A percentile compares a stretch with the other conserved stretches of the same genome.
Conservation (phyloP, 1,284 basidiomycete species). For the Coniferiporia weirii region DNA sequence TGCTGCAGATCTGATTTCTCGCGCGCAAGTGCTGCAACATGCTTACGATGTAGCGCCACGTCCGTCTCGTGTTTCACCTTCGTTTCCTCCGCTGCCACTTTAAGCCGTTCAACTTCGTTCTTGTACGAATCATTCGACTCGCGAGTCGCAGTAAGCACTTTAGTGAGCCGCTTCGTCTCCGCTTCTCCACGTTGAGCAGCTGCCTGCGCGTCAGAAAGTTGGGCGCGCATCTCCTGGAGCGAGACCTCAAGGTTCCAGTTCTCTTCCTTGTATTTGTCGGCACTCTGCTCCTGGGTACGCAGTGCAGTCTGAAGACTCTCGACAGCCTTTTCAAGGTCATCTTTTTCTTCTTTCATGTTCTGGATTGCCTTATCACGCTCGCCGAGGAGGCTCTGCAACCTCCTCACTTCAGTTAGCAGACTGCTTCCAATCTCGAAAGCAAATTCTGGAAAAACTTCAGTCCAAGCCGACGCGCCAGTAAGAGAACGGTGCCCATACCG, state of each 20-base stretch:
- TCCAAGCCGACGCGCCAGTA: background rate
- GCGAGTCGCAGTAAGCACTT: slow-evolving; percentile 66
- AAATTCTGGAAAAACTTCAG: slow-evolving; percentile 57
- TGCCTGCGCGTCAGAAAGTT: slow-evolving; percentile 64
- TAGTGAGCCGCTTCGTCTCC: slow-evolving; percentile 80
- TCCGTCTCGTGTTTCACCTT: slow-evolving; percentile 92
- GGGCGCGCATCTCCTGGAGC: slow-evolving; percentile 80
- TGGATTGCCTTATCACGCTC: slow-evolving; percentile 87
- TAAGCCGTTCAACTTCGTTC: slow-evolving; percentile 77
- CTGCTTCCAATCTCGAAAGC: slow-evolving; percentile 94
- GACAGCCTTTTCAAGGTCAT: slow-evolving; percentile 71
- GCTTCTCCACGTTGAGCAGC: slow-evolving; percentile 68
- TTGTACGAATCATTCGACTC: slow-evolving; percentile 83
- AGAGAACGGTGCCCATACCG: slow-evolving; percentile 43
- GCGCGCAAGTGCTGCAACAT: slow-evolving; percentile 81
- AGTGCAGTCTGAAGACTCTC: slow-evolving; percentile 69
- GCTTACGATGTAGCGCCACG: slow-evolving; percentile 83
- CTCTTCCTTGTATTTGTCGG: slow-evolving; percentile 26
- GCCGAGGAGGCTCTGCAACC: slow-evolving; percentile 80
- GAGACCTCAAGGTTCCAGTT: slow-evolving; percentile 69
- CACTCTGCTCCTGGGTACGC: slow-evolving; percentile 69
- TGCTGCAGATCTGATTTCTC: slow-evolving; percentile 91
- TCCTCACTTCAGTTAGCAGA: slow-evolving; percentile 80
- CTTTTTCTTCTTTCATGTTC: slow-evolving; percentile 84
- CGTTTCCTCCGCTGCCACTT: slow-evolving; percentile 63